Conservation (phyloP, 177 flowering plant species). For the Vitis hybrid region DNA sequence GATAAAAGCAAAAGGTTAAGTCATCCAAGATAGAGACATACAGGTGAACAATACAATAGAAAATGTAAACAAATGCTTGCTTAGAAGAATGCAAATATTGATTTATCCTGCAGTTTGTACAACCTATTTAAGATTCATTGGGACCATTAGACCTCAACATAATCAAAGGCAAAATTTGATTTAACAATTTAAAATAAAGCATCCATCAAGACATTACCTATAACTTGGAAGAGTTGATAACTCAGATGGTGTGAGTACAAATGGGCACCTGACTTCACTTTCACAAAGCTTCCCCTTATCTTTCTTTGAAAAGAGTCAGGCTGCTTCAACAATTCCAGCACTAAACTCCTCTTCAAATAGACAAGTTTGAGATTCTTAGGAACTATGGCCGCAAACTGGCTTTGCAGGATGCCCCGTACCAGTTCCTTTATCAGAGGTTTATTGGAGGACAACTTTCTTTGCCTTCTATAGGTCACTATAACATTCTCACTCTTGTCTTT, state of each 20-base stretch:
- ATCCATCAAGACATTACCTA: constrained; percentile 34
- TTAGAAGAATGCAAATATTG: too few species aligned
- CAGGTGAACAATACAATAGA: not conserved
- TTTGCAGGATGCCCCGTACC: constrained; percentile 8
- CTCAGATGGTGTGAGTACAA: constrained; percentile 34
- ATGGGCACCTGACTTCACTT: constrained; percentile 52
- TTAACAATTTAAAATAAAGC: too few species aligned
- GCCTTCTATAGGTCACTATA: constrained; percentile 17
- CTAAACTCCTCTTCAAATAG: constrained; percentile 58
- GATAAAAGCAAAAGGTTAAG: not conserved
- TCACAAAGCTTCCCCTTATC: constrained; percentile 62
- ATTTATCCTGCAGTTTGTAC: too few species aligned
- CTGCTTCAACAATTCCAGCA: constrained; percentile 47
- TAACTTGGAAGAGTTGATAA: constrained; percentile 59
- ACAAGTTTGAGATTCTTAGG: constrained; percentile 58
- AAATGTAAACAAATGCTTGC: too few species aligned
- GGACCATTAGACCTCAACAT: too few species aligned
- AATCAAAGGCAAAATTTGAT: too few species aligned
- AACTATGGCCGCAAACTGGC: constrained; percentile 44
- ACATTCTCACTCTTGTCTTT: constrained; percentile 28
- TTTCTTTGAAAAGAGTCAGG: constrained; percentile 49
- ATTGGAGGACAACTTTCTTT: constrained; percentile 11
- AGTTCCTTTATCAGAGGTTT: constrained; percentile 9
- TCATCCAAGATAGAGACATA: not conserved
- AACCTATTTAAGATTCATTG: too few species aligned